These are phyloP conservation scores for Nepenthes alata DNA, from an alignment of 179 eudicot genomes.

Conservation along the genomic window DNA sequence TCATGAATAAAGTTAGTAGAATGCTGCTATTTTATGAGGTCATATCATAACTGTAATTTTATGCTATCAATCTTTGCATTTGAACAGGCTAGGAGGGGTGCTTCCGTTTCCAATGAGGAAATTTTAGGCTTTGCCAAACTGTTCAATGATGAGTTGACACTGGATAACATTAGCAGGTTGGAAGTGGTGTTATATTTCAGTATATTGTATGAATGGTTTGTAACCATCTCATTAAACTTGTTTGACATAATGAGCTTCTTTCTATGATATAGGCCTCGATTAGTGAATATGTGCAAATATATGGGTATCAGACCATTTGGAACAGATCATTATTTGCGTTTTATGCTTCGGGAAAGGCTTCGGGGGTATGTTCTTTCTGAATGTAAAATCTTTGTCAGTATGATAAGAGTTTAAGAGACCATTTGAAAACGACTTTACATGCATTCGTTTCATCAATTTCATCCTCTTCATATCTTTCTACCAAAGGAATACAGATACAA, in stretches of 20 bases:
- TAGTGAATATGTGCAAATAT: slow-evolving; percentile 94
- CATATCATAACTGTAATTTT: neutral
- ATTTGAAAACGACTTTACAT: too few species aligned
- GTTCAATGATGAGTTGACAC: slow-evolving; percentile 85
- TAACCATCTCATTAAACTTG: neutral
- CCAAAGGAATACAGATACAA: neutral
- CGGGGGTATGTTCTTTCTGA: slow-evolving; percentile 34
- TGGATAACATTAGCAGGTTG: slow-evolving; percentile 89
- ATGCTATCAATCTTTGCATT: slow-evolving; percentile 10
- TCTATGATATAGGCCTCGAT: slow-evolving; percentile 52
- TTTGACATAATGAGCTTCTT: neutral
- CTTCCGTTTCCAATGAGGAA: slow-evolving; percentile 69
- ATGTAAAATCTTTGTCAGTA: neutral
- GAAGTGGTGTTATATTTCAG: slow-evolving; percentile 4
- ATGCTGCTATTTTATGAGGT: neutral
- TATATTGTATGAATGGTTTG: neutral
- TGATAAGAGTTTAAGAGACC: too few species aligned
- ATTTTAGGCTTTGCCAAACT: slow-evolving; percentile 77
- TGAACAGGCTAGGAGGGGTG: slow-evolving; percentile 70
- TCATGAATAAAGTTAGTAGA: slow-evolving; percentile 50
- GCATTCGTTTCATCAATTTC: too few species aligned
- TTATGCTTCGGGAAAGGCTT: slow-evolving; percentile 77
- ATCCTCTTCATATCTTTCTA: neutral
- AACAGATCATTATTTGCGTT: slow-evolving; percentile 82
- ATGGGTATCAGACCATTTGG: slow-evolving; percentile 82